A percentile compares a stretch with the other conserved stretches of the same genome.
These are phyloP conservation scores for Calonectria pauciramosa DNA, from an alignment of 2,329 filamentous ascomycete species.

Conservation along the genomic window DNA sequence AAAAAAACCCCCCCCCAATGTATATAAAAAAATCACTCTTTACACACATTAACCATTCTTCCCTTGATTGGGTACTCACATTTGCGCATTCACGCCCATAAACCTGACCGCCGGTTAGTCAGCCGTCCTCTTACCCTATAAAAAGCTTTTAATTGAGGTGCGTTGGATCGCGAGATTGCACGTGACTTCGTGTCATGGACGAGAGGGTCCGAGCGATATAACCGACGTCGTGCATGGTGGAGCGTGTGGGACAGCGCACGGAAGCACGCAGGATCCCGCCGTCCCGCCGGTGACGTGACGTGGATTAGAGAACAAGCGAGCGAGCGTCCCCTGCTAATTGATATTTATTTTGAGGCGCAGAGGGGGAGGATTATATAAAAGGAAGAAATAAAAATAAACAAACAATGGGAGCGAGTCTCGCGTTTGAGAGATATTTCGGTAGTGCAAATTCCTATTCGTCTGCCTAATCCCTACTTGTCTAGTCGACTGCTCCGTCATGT, in stretches of 20 bases:
- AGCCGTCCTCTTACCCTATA: conserved; percentile 7
- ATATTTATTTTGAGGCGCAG: background rate
- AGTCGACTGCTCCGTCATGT: conserved; percentile 22
- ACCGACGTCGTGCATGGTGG: conserved; percentile 25
- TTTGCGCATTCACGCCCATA: background rate
- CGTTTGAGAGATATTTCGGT: background rate
- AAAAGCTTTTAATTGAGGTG: background rate
- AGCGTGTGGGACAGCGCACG: conserved; percentile 24
- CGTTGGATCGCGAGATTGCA: conserved; percentile 33
- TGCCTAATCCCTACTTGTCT: conserved; percentile 26
- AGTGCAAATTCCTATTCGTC: conserved; percentile 1
- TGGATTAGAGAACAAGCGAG: conserved; percentile 9
- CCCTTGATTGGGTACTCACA: background rate
- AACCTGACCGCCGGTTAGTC: background rate
- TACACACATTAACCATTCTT: background rate
- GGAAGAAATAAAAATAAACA: background rate
- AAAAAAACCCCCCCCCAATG: no score
- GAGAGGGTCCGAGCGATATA: conserved; percentile 41
- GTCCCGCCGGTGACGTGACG: conserved; percentile 17
- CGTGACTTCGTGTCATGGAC: conserved; percentile 54
- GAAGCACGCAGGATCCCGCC: conserved; percentile 24
- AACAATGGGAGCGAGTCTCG: background rate
- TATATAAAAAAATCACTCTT: no score
- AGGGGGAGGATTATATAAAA: background rate
- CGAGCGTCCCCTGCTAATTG: background rate